These are phyloP conservation scores for Leptographium lundbergii DNA, from an alignment of 2,329 filamentous ascomycete species.

Conservation along the genomic window DNA sequence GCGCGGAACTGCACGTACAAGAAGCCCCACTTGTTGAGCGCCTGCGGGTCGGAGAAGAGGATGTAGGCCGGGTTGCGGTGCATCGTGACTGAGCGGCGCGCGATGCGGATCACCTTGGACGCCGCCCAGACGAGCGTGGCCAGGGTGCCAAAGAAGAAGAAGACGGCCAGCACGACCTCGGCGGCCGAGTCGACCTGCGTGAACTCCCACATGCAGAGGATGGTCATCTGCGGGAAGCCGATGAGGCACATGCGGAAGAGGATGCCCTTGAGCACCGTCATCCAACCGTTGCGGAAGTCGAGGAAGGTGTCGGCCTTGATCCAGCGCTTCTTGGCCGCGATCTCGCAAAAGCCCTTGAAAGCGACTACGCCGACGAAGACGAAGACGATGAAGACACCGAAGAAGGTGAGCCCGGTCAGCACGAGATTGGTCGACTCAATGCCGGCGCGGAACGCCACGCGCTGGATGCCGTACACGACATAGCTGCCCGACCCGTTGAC, in stretches of 20 bases:
- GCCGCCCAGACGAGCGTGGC: conserved; percentile 64
- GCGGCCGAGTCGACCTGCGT: conserved; percentile 66
- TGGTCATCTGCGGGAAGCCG: conserved; percentile 72
- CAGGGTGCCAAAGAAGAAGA: conserved; percentile 68
- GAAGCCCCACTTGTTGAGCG: conserved; percentile 87
- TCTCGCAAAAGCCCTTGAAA: conserved; percentile 66
- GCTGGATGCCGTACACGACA: conserved; percentile 60
- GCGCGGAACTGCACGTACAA: conserved; percentile 83
- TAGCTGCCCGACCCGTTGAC: conserved; percentile 28
- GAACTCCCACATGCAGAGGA: conserved; percentile 77
- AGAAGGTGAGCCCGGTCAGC: conserved; percentile 72
- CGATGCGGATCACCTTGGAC: conserved; percentile 69
- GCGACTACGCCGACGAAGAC: conserved; percentile 55
- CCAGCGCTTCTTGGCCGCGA: conserved; percentile 54
- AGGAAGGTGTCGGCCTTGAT: conserved; percentile 62
- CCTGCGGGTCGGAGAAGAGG: conserved; percentile 73
- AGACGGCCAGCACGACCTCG: conserved; percentile 65
- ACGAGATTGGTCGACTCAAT: conserved; percentile 81
- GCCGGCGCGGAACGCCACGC: conserved; percentile 66
- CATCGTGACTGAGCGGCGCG: conserved; percentile 68
- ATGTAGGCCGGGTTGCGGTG: conserved; percentile 89
- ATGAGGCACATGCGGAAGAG: conserved; percentile 73
- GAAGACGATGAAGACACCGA: conserved; percentile 62
- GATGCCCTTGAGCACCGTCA: conserved; percentile 73
- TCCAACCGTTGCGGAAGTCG: conserved; percentile 81